Evolutionary conservation across 2,329 filamentous ascomycete genomes (phyloP).

Genomic region (Cordyceps cateniannulata): DNA sequence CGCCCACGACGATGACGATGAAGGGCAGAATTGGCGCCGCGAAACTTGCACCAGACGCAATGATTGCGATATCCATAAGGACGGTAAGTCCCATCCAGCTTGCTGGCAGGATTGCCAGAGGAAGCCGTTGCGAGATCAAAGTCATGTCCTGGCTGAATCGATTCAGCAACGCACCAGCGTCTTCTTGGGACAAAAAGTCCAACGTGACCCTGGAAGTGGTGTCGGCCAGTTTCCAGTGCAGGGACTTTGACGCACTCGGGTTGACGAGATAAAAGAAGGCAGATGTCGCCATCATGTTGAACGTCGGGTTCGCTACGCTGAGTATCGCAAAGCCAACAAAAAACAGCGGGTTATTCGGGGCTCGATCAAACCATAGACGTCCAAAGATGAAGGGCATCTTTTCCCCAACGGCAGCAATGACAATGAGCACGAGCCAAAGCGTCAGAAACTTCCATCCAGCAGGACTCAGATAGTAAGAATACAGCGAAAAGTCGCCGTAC

Average conservation of each 20-base stretch:
- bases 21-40: slow-evolving; percentile 37
- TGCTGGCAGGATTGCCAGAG: slow-evolving; percentile 25
- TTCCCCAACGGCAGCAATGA: neutral
- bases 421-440: neutral
- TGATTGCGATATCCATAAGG: slow-evolving; percentile 19
- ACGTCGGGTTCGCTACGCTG: neutral
- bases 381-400: slow-evolving; percentile 8
- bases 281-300: neutral
- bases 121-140: slow-evolving; percentile 18
- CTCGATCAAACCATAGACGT: neutral
- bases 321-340: neutral
- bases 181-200: slow-evolving; percentile 33
- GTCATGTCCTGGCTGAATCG: slow-evolving; percentile 33
- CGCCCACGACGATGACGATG: slow-evolving; percentile 9
- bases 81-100: slow-evolving; percentile 21
- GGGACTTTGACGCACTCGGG: neutral
- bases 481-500: neutral
- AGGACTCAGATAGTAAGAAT: neutral
- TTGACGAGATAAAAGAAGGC: neutral
- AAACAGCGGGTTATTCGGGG: neutral
- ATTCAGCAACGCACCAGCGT: slow-evolving; percentile 35
- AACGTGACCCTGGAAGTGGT: slow-evolving; percentile 28
- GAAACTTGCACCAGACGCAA: slow-evolving; percentile 33
- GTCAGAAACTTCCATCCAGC: neutral
- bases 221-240: neutral